Conservation (phyloP, 2,329 filamentous ascomycete genomes). For the Botrytis aclada region DNA sequence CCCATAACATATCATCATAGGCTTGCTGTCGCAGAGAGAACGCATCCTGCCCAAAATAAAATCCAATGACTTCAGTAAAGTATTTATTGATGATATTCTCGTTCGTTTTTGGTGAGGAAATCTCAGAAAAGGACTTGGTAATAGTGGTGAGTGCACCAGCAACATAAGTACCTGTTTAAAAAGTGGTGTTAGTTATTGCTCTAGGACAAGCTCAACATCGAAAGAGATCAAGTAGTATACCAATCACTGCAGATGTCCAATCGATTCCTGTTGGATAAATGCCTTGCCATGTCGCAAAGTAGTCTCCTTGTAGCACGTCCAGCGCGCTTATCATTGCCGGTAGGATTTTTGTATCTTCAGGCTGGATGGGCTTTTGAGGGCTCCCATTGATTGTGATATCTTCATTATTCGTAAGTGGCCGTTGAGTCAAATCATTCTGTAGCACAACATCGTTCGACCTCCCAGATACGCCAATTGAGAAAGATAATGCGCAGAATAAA, state of each 20-base stretch:
- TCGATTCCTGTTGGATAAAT: constrained; percentile 86
- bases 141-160: constrained; percentile 71
- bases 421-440: constrained; percentile 9
- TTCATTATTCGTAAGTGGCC: constrained; percentile 11
- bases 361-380: constrained; percentile 8
- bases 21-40: constrained; percentile 73
- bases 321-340: constrained; percentile 54
- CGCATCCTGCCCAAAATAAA: constrained; percentile 83
- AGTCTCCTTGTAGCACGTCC: constrained; percentile 70
- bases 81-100: constrained; percentile 82
- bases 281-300: constrained; percentile 73
- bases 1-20: constrained; percentile 94
- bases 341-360: constrained; percentile 22
- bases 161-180: constrained; percentile 63
- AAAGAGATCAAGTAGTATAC: neutral
- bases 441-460: constrained; percentile 1
- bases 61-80: constrained; percentile 72
- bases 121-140: constrained; percentile 54
- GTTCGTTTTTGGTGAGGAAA: constrained; percentile 39
- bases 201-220: neutral
- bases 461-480: constrained; percentile 12
- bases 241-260: constrained; percentile 84
- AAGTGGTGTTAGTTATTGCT: neutral
- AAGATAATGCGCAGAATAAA: neutral
- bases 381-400: neutral